Percentiles rank a stretch among this genome's conserved stretches.
These are phyloP conservation scores for Vitis vinifera DNA, from an alignment of 164 flowering plant species.

Conservation along the genomic window DNA sequence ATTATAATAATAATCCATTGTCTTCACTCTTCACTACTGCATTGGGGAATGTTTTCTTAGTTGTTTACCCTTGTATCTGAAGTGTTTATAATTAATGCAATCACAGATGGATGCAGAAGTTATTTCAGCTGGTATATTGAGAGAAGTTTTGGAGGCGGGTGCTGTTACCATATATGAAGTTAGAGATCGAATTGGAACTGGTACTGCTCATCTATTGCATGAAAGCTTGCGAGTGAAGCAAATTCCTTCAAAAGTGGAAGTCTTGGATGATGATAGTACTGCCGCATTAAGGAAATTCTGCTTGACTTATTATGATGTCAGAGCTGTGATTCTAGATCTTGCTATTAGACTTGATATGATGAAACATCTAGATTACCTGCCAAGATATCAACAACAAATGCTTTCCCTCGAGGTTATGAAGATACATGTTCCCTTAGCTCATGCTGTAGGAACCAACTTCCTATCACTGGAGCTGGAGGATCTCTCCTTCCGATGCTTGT, in stretches of 20 bases:
- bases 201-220: slow-evolving; percentile 75
- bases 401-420: slow-evolving; percentile 76
- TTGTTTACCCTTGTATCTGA: too few species aligned
- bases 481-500: slow-evolving; percentile 73
- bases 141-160: slow-evolving; percentile 65
- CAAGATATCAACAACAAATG: slow-evolving; percentile 71
- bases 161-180: slow-evolving; percentile 50
- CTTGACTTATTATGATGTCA: slow-evolving; percentile 71
- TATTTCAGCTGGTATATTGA: slow-evolving; percentile 77
- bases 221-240: slow-evolving; percentile 69
- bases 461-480: slow-evolving; percentile 82
- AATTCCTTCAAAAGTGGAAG: slow-evolving; percentile 54
- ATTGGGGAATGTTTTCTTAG: too few species aligned
- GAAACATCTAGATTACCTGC: slow-evolving; percentile 76
- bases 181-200: slow-evolving; percentile 53
- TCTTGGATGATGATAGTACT: slow-evolving; percentile 66
- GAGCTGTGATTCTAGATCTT: slow-evolving; percentile 78
- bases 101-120: slow-evolving; percentile 95
- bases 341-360: slow-evolving; percentile 75
- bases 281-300: slow-evolving; percentile 76
- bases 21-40: too few species aligned
- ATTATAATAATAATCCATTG: too few species aligned
- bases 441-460: slow-evolving; percentile 61
- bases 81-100: not conserved
- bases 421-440: slow-evolving; percentile 83